phyloP scores from a whole-genome alignment of 2,329 filamentous ascomycete genomes.

The Monilinia laxa region DNA sequence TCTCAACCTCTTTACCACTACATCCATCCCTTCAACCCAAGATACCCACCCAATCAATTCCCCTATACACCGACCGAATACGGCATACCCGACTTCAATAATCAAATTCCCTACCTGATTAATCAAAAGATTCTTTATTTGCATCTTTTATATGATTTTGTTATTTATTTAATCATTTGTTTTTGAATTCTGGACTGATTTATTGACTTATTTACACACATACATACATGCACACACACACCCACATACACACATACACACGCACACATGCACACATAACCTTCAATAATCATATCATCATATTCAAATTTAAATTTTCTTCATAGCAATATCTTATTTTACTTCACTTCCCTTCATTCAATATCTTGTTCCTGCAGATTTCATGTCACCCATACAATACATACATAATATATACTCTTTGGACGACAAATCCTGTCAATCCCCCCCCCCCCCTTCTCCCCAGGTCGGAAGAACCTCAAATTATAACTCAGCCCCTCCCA shows the following conservation, averaged over 20 bases:
- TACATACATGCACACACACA: neutral
- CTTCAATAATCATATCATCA: too few relatives aligned
- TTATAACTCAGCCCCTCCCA: conserved; percentile 24
- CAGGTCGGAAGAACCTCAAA: conserved; percentile 20
- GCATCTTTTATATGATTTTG: too few relatives aligned
- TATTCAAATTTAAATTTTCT: neutral
- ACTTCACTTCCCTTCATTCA: too few relatives aligned
- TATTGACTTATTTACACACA: neutral
- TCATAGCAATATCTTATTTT: neutral
- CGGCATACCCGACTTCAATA: neutral
- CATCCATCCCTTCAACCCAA: neutral
- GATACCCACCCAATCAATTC: too few relatives aligned
- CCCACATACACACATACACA: too few relatives aligned
- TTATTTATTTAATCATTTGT: too few relatives aligned
- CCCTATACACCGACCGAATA: too few relatives aligned
- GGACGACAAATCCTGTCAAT: conserved; percentile 19
- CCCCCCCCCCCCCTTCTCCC: too few relatives aligned
- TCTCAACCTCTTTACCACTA: neutral
- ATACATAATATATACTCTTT: conserved; percentile 2
- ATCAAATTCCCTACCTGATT: neutral
- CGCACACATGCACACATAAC: too few relatives aligned
- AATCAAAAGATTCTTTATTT: too few relatives aligned
- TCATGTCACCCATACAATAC: conserved; percentile 18
- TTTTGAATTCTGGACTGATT: too few relatives aligned
- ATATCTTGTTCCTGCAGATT: conserved; percentile 24